Conservation (phyloP, 2,329 filamentous ascomycete genomes). For the Alternaria gaisen region DNA sequence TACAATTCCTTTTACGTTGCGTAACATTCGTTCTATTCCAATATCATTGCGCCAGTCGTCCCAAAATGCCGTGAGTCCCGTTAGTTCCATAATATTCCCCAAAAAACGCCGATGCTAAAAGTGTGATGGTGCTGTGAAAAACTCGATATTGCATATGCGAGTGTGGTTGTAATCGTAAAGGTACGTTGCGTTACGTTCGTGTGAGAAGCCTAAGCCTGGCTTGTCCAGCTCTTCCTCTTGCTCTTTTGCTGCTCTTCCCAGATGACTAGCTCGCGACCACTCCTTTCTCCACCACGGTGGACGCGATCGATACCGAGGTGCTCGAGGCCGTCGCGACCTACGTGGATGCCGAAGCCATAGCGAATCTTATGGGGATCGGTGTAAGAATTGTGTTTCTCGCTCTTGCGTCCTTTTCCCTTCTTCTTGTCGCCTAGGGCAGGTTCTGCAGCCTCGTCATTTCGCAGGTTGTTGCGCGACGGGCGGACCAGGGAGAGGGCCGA, state of each 20-base stretch:
- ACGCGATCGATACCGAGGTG: constrained; percentile 68
- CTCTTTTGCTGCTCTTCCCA: constrained; percentile 46
- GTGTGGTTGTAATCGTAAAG: background rate
- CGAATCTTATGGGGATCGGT: constrained; percentile 46
- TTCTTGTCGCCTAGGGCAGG: constrained; percentile 30
- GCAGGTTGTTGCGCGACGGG: constrained; percentile 39
- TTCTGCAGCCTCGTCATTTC: constrained; percentile 32
- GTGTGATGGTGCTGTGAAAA: background rate
- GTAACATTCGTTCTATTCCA: background rate
- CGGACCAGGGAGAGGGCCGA: constrained; percentile 41
- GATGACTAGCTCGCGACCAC: constrained; percentile 47
- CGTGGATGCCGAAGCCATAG: constrained; percentile 67
- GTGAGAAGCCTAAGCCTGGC: constrained; percentile 7
- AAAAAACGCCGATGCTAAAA: constrained; percentile 11
- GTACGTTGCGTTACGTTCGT: background rate
- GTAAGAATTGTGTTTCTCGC: constrained; percentile 41
- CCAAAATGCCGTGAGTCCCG: constrained; percentile 1
- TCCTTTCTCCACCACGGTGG: constrained; percentile 46
- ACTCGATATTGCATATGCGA: background rate
- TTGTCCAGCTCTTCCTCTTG: constrained; percentile 40
- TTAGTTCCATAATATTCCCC: background rate
- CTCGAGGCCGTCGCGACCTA: constrained; percentile 67
- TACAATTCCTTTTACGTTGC: constrained; percentile 1
- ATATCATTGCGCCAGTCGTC: background rate
- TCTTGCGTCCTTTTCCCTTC: constrained; percentile 15